A percentile compares a stretch with the other conserved stretches of the same genome.
phyloP scores from a whole-genome alignment of 441 rosid species.

The Syzygium malaccense region DNA sequence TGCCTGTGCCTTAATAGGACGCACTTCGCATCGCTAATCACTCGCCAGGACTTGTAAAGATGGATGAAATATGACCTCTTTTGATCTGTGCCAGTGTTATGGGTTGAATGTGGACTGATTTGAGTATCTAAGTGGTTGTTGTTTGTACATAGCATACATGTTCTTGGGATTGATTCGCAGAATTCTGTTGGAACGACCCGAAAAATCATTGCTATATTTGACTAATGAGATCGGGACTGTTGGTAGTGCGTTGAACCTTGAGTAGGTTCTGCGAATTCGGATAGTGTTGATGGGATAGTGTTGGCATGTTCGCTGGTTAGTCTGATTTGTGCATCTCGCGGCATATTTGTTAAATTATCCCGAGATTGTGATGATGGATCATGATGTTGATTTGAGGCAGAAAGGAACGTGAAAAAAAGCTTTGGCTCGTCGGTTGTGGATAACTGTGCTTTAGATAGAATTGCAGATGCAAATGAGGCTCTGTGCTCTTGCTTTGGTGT shows the following conservation, averaged over 20 bases:
- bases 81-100: background rate
- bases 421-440: background rate
- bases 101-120: background rate
- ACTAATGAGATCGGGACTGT: background rate
- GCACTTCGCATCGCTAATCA: background rate
- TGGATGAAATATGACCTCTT: background rate
- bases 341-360: background rate
- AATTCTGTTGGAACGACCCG: background rate
- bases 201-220: background rate
- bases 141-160: background rate
- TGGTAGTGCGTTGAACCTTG: background rate
- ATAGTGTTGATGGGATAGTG: background rate
- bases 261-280: background rate
- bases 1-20: background rate
- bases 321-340: background rate
- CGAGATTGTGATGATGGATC: background rate
- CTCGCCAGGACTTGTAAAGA: background rate
- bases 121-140: background rate
- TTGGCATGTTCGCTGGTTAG: background rate
- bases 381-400: background rate
- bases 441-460: background rate
- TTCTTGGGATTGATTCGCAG: background rate
- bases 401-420: background rate
- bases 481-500: background rate
- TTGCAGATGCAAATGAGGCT: background rate